These are phyloP conservation scores for Chloropicon primus DNA, from an alignment of 139 green algal species.

Conservation along the genomic window DNA sequence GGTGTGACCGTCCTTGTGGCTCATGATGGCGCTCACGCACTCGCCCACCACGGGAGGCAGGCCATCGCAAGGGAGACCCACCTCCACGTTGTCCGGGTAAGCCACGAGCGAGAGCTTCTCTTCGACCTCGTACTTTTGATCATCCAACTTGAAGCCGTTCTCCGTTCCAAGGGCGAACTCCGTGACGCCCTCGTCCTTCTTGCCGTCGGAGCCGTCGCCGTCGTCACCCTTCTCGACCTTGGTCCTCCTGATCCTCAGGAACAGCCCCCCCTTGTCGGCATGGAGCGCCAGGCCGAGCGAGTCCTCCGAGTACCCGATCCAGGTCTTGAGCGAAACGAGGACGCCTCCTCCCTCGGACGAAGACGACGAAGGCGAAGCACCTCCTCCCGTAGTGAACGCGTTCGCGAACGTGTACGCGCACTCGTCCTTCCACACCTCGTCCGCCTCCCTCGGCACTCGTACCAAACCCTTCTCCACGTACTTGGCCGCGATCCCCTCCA, in stretches of 20 bases:
- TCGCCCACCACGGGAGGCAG: conserved; percentile 64
- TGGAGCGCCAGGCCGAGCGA: conserved; percentile 59
- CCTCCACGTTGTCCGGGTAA: conserved; percentile 17
- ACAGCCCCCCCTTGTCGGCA: conserved; percentile 37
- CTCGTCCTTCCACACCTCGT: conserved; percentile 77
- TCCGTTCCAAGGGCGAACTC: conserved; percentile 7
- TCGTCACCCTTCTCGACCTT: conserved; percentile 24
- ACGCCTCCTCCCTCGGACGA: conserved; percentile 53
- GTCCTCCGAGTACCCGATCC: conserved; percentile 42
- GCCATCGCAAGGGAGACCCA: conserved; percentile 54
- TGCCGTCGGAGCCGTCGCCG: background rate
- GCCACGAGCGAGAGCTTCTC: conserved; percentile 28
- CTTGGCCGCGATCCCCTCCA: background rate
- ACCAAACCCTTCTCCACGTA: background rate
- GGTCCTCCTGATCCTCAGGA: conserved; percentile 58
- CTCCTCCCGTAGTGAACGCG: background rate
- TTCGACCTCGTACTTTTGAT: conserved; percentile 23
- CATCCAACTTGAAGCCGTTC: conserved; percentile 10
- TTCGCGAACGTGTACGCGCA: conserved; percentile 50
- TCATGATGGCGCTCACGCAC: conserved; percentile 45
- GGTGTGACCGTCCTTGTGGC: conserved; percentile 48
- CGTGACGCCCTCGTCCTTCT: background rate
- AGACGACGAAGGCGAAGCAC: background rate
- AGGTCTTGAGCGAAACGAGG: conserved; percentile 76
- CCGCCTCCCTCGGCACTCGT: background rate